Base-by-base conservation (phyloP, 306 rosid species). In the Pterocarpus macrocarpus region DNA sequence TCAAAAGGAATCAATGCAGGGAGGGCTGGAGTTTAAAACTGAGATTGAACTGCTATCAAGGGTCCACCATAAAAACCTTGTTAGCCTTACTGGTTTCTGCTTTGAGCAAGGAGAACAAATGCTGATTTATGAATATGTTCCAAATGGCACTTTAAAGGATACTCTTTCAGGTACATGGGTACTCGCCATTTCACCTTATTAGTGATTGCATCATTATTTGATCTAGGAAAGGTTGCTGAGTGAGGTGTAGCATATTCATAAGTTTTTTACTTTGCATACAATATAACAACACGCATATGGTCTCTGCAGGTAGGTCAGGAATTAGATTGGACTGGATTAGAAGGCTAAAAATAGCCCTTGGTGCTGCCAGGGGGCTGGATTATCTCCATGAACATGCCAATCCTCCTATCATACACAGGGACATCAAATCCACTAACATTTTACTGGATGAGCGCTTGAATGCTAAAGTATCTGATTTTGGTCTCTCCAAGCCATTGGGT, bases 41-140 rank as follows among this genome's bases (percentile, higher is more conserved):
- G 98, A 94, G 88, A 91, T 94, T 80, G 98, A 91, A 79, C 93
- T 94, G 69, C 87, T 94, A 41, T 94, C 98, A 36, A 89, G 98
- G 68, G 97, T 91, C 64, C 98, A 94, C 65, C 98, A 94, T 58
- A 93, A 82, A 70, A 93, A 93, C 82, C 89, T 93, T 14, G 98
- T 93, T 47, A 61, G 84, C 75, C 94, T 94, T 33, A 13, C 86
- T 2, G 98, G 98, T 41, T 94, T 89, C 78, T 91, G 94, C 81
- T 87, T 82, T 43, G 97, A 89, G 30, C 80, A 79, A 83, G 97
- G 91, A 30, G 98, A 91, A 84, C 98, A 94, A 77, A 90, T 94
- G 82, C 64, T 94, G 81, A 82, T 94, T 15, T 94, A 94, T 43
- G 95, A 94, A 83, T 89, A 84, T 74, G 50, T 91, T 74, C 79